Evolutionary conservation across 768 basidiomycete genomes (phyloP), one percentile per base, ranked within the genome.

Genomic region (Rhizopogon vesiculosus): DNA sequence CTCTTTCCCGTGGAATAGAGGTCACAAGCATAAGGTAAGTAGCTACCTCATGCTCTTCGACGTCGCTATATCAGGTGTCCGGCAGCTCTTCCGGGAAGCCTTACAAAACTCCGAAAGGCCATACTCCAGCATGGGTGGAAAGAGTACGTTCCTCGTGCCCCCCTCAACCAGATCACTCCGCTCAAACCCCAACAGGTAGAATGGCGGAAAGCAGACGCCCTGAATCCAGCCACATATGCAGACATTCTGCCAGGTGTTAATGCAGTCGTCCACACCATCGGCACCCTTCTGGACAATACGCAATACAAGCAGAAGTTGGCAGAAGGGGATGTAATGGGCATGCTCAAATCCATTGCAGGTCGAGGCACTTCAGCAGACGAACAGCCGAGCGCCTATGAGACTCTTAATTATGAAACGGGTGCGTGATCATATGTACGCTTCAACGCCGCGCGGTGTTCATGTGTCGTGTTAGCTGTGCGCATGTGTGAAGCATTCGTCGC

Each of bases 221-320:
- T 96, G 51, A 72, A 82, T 35, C 93, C 93, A 0, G 74, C 83
- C 56, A 78, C 85, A 12, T 95, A 93, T 71, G 75, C 78, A 8
- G 74, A 84, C 53, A 73, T 94, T 19, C 77, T 98, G 46, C 77
- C 84, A 0, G 71, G 76, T 22, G 83, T 80, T 25, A 81, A 81
- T 22, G 92, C 88, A 1, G 87, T 98, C 29, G 93, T 99, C 39
- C 94, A 98, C 68, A 96, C 97, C 1, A 78, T 98, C 18, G 97
- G 97, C 44, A 91, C 87, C 9, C 82, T 99, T 48, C 75, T 98
- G 33, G 92, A 95, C 66, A 84, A 86, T 62, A 76, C 78, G 18
- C 75, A 72, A 43, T 99, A 99, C 77, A 99, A 99, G 71, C 68
- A 75, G 39, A 81, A 85, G 39, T 61, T 98, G 43, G 76, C 77